Conservation (phyloP, 2,329 filamentous ascomycete species). For the Sarocladium strictum region DNA sequence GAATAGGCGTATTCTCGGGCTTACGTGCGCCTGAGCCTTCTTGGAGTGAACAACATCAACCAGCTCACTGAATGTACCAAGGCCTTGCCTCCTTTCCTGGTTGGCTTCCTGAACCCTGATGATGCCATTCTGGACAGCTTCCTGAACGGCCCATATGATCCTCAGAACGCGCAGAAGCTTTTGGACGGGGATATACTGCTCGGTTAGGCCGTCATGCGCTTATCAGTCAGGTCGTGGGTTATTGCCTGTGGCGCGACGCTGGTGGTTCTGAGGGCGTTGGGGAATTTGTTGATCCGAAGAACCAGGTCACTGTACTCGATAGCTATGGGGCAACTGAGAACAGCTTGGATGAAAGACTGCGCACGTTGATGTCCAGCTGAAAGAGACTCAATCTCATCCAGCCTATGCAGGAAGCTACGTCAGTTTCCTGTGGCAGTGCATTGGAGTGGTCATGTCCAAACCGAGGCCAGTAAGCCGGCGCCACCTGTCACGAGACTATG, state of each 20-base stretch:
- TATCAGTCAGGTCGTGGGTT: too few species aligned
- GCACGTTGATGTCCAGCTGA: too few species aligned
- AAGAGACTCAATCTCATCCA: too few species aligned
- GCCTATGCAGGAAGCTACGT: too few species aligned
- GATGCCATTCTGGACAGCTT: conserved; percentile 1
- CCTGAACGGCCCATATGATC: not conserved
- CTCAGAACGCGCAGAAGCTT: not conserved
- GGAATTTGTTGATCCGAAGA: too few species aligned
- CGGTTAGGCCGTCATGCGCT: too few species aligned
- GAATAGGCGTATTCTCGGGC: conserved; percentile 39
- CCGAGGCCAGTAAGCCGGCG: conserved; percentile 57
- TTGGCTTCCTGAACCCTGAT: conserved; percentile 3
- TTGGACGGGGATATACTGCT: not conserved
- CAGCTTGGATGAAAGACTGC: too few species aligned
- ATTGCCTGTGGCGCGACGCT: too few species aligned
- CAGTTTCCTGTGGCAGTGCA: too few species aligned
- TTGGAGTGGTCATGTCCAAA: conserved; percentile 48
- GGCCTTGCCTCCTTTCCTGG: conserved; percentile 25
- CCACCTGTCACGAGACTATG: conserved; percentile 54
- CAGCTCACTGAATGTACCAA: conserved; percentile 46
- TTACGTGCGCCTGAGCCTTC: conserved; percentile 45
- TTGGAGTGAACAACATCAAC: conserved; percentile 50
- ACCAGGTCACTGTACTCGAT: too few species aligned
- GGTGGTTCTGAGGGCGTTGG: too few species aligned
- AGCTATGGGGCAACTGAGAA: too few species aligned